phyloP scores from a whole-genome alignment of 2,329 filamentous ascomycete genomes.

The Huntiella decipiens region DNA sequence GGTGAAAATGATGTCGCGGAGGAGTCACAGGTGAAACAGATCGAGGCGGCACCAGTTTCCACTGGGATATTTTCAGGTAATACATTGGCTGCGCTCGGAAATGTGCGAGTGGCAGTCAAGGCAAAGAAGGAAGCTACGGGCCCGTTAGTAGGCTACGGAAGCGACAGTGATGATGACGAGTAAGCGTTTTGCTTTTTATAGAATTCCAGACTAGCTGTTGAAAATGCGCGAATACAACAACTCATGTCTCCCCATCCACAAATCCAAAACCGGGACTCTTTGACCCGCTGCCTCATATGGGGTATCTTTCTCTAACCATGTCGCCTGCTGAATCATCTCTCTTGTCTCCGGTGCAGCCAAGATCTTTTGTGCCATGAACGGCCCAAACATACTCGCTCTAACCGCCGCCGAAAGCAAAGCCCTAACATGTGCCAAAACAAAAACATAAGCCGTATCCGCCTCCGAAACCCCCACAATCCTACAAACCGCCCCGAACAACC shows the following conservation, averaged over 20 bases:
- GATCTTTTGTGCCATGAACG: slow-evolving; percentile 59
- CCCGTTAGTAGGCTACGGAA: slow-evolving; percentile 74
- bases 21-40: slow-evolving; percentile 26
- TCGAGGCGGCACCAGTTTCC: slow-evolving; percentile 15
- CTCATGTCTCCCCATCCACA: slow-evolving; percentile 72
- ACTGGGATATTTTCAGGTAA: slow-evolving; percentile 62
- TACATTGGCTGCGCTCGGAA: slow-evolving; percentile 61
- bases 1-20: slow-evolving; percentile 36
- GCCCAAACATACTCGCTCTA: slow-evolving; percentile 57
- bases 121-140: slow-evolving; percentile 37
- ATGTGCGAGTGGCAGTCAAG: slow-evolving; percentile 34
- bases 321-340: slow-evolving; percentile 33
- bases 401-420: slow-evolving; percentile 61
- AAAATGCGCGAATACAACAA: slow-evolving; percentile 71
- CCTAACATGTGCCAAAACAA: slow-evolving; percentile 58
- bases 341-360: slow-evolving; percentile 43
- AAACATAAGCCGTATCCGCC: slow-evolving; percentile 52
- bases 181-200: slow-evolving; percentile 13
- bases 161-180: slow-evolving; percentile 31
- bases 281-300: slow-evolving; percentile 50
- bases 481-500: slow-evolving; percentile 50
- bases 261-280: slow-evolving; percentile 56
- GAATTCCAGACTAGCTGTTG: slow-evolving; percentile 40
- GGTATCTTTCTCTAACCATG: slow-evolving; percentile 41
- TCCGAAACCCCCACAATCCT: slow-evolving; percentile 39